Conservation (phyloP, 345 rosid genomes). For the Luvunga scandens region DNA sequence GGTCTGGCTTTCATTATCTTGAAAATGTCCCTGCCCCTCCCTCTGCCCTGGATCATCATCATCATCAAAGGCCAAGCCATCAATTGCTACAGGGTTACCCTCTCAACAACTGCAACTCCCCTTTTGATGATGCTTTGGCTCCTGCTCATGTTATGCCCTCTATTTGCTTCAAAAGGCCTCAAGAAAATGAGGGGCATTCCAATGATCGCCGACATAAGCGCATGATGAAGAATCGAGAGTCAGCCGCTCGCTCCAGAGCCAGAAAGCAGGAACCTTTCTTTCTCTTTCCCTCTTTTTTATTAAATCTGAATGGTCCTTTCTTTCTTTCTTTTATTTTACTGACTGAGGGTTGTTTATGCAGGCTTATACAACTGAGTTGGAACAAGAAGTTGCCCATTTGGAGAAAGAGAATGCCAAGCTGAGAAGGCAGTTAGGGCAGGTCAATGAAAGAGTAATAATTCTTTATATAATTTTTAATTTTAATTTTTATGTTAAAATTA, state of each 20-base stretch:
- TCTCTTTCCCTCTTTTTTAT: not conserved
- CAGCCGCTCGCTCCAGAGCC: slow-evolving; percentile 64
- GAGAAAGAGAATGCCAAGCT: slow-evolving; percentile 52
- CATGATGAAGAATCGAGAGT: slow-evolving; percentile 62
- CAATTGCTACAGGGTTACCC: not conserved
- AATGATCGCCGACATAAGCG: slow-evolving; percentile 41
- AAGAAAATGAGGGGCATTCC: slow-evolving; percentile 17
- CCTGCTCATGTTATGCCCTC: slow-evolving; percentile 15
- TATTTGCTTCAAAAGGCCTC: slow-evolving; percentile 18
- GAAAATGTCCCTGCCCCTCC: not conserved
- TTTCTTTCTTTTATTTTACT: not conserved
- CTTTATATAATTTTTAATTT: not conserved
- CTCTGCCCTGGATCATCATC: too few relatives aligned
- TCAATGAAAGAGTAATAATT: not conserved
- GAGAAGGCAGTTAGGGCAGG: slow-evolving; percentile 40
- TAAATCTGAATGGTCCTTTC: not conserved
- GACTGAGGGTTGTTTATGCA: not conserved
- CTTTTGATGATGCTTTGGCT: slow-evolving; percentile 7
- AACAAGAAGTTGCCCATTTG: slow-evolving; percentile 36
- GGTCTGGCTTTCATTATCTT: slow-evolving; percentile 14
- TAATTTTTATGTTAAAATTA: not conserved
- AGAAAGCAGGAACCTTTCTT: slow-evolving; percentile 46
- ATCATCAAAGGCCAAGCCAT: not conserved
- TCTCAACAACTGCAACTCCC: not conserved
- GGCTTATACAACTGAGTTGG: slow-evolving; percentile 57